These are phyloP conservation scores for Juncus effusus DNA, from an alignment of 176 grass and related monocot species.

Conservation along the genomic window DNA sequence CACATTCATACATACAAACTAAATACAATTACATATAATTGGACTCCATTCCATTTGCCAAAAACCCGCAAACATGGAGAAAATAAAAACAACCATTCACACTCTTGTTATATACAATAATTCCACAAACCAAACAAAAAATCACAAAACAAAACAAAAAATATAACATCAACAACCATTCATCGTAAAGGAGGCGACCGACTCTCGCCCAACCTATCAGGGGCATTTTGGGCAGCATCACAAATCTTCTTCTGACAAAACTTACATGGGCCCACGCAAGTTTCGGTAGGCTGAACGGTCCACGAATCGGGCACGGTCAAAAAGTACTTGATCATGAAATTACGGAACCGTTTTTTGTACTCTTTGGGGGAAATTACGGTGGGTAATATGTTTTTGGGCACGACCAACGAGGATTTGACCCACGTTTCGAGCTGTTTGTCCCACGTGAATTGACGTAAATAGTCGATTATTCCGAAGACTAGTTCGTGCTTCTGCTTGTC, in stretches of 20 bases:
- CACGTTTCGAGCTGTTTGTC: constrained; percentile 95
- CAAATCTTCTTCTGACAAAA: constrained; percentile 44
- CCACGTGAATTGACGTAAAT: constrained; percentile 87
- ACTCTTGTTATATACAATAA: constrained; percentile 48
- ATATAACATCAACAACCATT: constrained; percentile 20
- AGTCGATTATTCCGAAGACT: constrained; percentile 95
- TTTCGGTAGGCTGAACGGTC: constrained; percentile 42
- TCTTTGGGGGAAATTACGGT: constrained; percentile 78
- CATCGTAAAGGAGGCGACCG: constrained; percentile 24
- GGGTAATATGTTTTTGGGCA: constrained; percentile 72
- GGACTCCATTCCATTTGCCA: constrained; percentile 42
- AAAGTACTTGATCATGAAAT: constrained; percentile 80
- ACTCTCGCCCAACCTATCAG: constrained; percentile 37
- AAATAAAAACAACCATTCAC: constrained; percentile 29
- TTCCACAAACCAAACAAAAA: constrained; percentile 19
- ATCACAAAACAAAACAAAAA: constrained; percentile 7
- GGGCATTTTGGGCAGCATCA: constrained; percentile 15
- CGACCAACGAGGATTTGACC: constrained; percentile 83
- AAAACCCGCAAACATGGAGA: constrained; percentile 76
- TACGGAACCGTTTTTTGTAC: constrained; percentile 86
- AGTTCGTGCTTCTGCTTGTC: constrained; percentile 66
- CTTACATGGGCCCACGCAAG: constrained; percentile 33
- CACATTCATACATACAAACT: constrained; percentile 44
- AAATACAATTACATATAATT: constrained; percentile 15
- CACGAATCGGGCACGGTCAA: constrained; percentile 69